phyloP scores from a whole-genome alignment of 169 alveolate genomes.

The Amoebophrya sp. region DNA sequence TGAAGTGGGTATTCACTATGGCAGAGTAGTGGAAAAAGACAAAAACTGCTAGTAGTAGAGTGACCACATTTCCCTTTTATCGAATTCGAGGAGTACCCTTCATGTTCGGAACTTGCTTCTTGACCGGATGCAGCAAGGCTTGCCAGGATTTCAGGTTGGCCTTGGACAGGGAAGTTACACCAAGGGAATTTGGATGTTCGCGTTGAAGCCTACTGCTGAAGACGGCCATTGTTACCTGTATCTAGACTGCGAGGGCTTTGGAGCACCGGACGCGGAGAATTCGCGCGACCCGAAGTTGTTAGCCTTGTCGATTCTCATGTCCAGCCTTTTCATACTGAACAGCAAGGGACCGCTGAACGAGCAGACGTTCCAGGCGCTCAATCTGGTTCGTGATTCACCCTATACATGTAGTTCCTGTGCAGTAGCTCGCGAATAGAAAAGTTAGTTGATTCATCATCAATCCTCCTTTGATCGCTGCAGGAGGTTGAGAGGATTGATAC shows the following conservation, averaged over 20 bases:
- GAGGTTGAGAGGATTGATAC: no score
- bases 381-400: no score
- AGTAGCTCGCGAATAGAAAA: no score
- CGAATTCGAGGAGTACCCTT: no score
- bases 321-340: neutral
- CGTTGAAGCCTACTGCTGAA: neutral
- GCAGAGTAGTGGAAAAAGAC: no score
- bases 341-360: neutral
- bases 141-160: conserved; percentile 7
- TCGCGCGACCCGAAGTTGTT: neutral
- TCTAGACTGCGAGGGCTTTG: conserved; percentile 8
- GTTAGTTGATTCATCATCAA: no score
- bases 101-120: neutral
- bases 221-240: neutral
- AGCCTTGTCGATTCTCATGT: neutral
- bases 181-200: conserved; percentile 22
- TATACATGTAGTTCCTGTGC: no score
- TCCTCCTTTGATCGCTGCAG: no score
- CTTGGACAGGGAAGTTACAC: neutral
- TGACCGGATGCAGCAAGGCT: neutral
- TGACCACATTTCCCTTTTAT: no score
- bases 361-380: no score
- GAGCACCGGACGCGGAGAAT: neutral
- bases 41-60: no score
- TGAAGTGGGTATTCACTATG: no score